A percentile compares a stretch with the other conserved stretches of the same genome.
These are phyloP conservation scores for Neolecta irregularis DNA, from an alignment of 1,139 yeast species.

Conservation along the genomic window DNA sequence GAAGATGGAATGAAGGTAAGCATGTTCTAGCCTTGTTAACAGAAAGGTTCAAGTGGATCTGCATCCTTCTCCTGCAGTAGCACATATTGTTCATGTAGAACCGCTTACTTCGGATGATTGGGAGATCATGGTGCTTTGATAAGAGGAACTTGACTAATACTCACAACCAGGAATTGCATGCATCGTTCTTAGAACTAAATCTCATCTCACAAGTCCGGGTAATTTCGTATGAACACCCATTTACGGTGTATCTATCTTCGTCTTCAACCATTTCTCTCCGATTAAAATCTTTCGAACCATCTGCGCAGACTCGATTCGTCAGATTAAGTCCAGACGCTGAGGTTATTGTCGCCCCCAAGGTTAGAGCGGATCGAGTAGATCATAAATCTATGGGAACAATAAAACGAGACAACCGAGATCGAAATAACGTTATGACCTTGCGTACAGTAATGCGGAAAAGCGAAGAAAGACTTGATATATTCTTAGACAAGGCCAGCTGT, in stretches of 20 bases:
- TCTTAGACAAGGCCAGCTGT: slow-evolving; percentile 37
- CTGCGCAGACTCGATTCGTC: slow-evolving; percentile 31
- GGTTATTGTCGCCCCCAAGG: slow-evolving; percentile 71
- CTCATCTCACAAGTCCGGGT: slow-evolving; percentile 71
- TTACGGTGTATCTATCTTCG: slow-evolving; percentile 48
- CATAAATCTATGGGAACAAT: slow-evolving; percentile 8
- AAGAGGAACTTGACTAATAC: too few relatives aligned
- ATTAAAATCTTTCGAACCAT: slow-evolving; percentile 48
- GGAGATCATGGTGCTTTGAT: slow-evolving; percentile 35
- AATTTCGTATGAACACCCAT: slow-evolving; percentile 41
- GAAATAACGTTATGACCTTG: slow-evolving; percentile 31
- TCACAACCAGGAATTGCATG: slow-evolving; percentile 53
- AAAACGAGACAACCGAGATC: slow-evolving; percentile 32
- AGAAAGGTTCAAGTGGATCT: too few relatives aligned
- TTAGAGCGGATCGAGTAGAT: too few relatives aligned
- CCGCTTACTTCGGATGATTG: slow-evolving; percentile 71
- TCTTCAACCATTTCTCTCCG: slow-evolving; percentile 44
- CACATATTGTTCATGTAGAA: slow-evolving; percentile 55
- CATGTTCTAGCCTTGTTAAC: slow-evolving; percentile 18
- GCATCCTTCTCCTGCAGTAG: slow-evolving; percentile 33
- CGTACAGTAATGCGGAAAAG: slow-evolving; percentile 26
- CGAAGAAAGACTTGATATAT: slow-evolving; percentile 34
- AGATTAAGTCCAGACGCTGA: slow-evolving; percentile 59
- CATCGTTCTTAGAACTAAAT: slow-evolving; percentile 57
- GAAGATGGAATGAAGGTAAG: slow-evolving; percentile 31